Evolutionary conservation across 306 rosid species (phyloP), one percentile per base, ranked within the genome.

Genomic region (Vigna nakashimae): DNA sequence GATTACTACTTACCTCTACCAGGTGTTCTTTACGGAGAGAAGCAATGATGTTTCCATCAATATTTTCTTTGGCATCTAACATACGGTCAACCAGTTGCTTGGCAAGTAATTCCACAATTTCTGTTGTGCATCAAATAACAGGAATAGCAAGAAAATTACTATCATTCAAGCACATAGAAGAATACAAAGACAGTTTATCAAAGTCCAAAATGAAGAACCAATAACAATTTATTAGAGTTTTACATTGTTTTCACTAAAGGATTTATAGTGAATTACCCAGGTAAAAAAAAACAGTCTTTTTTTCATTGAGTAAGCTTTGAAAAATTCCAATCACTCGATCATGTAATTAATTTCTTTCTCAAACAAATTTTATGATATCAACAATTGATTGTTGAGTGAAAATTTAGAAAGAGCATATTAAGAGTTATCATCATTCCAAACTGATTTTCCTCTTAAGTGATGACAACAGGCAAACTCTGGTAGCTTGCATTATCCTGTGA

Each of bases 21-120:
- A 56, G 49, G 71, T 83, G 82, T 76, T 89, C 76, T 6, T 77
- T 82, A 22, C 26, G 73, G 55, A 82, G 87, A 81, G 92, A 88
- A 77, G 86, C 87, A 79, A 84, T 69, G 67, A 90, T 71, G 79
- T 85, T 88, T 38, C 85, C 91, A 74, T 90, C 90, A 73, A 93
- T 82, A 73, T 93, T 91, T 86, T 93, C 97, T 86, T 91, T 91
- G 51, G 88, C 66, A 62, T 88, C 91, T 65, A 87, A 56, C 89
- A 91, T 60, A 16, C 82, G 86, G 56, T 89, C 92, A 74, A 67
- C 92, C 48, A 93, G 87, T 71, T 79, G 74, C 86, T 88, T 89
- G 80, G 76, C 89, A 82, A 91, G 77, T 48, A 84, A 77, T 55
- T 90, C 88, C 56, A 86, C 83, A 46, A 55, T 45, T 74, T 82